A percentile compares a stretch with the other conserved stretches of the same genome.
These are phyloP conservation scores for Agrocybe pediades DNA, from an alignment of 768 basidiomycete genomes.

Conservation along the genomic window DNA sequence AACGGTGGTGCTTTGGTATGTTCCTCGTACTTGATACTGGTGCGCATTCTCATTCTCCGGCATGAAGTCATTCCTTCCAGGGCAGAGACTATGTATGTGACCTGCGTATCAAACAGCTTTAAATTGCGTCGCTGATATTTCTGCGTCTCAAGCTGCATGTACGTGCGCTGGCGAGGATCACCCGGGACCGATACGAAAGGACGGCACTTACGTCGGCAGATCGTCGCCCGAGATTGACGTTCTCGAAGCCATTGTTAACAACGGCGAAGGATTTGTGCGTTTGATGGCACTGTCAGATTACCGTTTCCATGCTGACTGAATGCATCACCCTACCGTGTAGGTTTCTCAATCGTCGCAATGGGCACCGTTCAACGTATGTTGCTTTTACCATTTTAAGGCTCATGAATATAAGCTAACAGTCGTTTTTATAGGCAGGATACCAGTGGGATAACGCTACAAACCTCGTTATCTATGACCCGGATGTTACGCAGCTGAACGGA, in stretches of 20 bases:
- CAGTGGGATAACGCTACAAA: neutral
- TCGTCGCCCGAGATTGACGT: conserved; percentile 74
- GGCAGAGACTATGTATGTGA: conserved; percentile 45
- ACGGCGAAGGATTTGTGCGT: conserved; percentile 24
- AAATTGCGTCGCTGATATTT: neutral
- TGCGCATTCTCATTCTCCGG: neutral
- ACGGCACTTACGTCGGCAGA: conserved; percentile 64
- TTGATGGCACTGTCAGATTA: neutral
- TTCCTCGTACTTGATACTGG: neutral
- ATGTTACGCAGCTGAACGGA: conserved; percentile 1
- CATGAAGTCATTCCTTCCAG: conserved; percentile 69
- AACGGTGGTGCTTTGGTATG: conserved; percentile 41
- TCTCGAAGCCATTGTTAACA: conserved; percentile 53
- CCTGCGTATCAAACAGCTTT: no score
- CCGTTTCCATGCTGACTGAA: neutral
- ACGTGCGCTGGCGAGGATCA: conserved; percentile 46
- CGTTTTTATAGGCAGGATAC: neutral
- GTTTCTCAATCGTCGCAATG: conserved; percentile 53
- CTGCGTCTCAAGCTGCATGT: conserved; percentile 30
- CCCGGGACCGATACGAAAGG: conserved; percentile 38
- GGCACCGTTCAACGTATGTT: conserved; percentile 60
- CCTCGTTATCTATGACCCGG: conserved; percentile 1
- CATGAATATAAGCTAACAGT: neutral
- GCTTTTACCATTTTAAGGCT: no score
- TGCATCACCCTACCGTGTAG: neutral